Base-by-base conservation (phyloP, 1,284 basidiomycete genomes). In the Volvariella surrecta region DNA sequence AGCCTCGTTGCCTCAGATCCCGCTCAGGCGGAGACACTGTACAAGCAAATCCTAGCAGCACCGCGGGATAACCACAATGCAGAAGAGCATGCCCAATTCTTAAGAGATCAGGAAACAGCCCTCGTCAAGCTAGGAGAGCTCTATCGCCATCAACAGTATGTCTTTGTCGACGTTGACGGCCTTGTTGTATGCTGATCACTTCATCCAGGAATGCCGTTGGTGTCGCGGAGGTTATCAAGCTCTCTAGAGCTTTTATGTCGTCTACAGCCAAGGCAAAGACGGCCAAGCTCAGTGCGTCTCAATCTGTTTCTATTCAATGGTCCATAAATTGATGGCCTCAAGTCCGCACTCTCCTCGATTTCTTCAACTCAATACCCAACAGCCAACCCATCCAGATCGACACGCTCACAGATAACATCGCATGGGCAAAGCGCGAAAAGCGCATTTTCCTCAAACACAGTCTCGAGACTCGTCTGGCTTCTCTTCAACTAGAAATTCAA, bases 191-290 rank as follows among this genome's bases (percentile, higher is more conserved):
- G 6, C 31, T 43, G 18, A 40, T 41, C 9, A 11, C 20, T 20
- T 10, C 16, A 11, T 35, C 4, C 51, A 94, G 90, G 55, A 88
- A 97, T 67, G 82, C 89, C 3, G 64, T 83, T 48, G 88, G 87
- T 18, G 73, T 99, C 1, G 89, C 93, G 1, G 78, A 90, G 46
- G 82, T 96, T 10, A 89, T 98, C 44, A 86, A 82, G 0, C 75
- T 86, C 22, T 95, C 91, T 0, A 73, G 93, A 43, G 76, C 83
- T 0, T 95, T 96, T 69, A 92, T 97, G 82, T 86, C 89, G 0
- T 86, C 87, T 11, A 92, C 93, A 1, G 94, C 95, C 19, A 99
- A 99, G 64, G 95, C 96, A 6, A 99, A 99, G 68, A 97, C 95
- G 0, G 94, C 95, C 2, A 97, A 97, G 68, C 79, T 98, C 50